Percentiles rank a stretch among this genome's conserved stretches.
These are phyloP conservation scores for Tylopilus rubrobrunneus DNA, from an alignment of 768 basidiomycete species.

Conservation along the genomic window DNA sequence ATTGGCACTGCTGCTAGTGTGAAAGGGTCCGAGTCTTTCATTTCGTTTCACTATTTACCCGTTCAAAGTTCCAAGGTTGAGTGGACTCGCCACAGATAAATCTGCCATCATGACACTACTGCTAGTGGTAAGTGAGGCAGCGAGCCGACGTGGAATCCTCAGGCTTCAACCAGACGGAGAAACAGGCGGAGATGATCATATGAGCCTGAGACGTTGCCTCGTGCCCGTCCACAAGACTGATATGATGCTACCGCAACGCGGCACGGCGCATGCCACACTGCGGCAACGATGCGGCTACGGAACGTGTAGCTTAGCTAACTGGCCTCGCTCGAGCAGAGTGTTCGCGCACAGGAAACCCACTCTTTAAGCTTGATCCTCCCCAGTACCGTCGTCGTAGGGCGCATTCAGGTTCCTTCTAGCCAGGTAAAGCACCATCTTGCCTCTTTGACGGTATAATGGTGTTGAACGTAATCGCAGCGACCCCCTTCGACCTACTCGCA, in stretches of 20 bases:
- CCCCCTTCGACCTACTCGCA: background rate
- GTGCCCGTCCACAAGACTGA: background rate
- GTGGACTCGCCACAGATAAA: background rate
- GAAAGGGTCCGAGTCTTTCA: background rate
- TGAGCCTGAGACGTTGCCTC: conserved; percentile 1
- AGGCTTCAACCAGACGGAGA: background rate
- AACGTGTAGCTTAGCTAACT: conserved; percentile 20
- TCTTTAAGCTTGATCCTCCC: background rate
- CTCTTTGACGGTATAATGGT: background rate
- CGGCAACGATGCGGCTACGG: conserved; percentile 3
- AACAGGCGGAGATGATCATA: background rate
- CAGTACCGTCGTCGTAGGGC: background rate
- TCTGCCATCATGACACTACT: too few species aligned
- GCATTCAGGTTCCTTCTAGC: background rate
- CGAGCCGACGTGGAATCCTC: background rate
- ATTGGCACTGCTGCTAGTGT: too few species aligned
- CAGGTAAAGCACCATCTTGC: background rate
- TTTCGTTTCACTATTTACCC: background rate
- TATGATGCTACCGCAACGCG: background rate
- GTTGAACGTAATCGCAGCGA: background rate
- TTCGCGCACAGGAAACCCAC: background rate
- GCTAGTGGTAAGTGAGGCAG: background rate
- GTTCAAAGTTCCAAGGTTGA: background rate
- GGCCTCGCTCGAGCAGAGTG: background rate
- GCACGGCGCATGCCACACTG: background rate